Percentiles rank a stretch among this genome's conserved stretches.
These are phyloP conservation scores for Claviceps monticola DNA, from an alignment of 2,329 filamentous ascomycete genomes.

Conservation along the genomic window DNA sequence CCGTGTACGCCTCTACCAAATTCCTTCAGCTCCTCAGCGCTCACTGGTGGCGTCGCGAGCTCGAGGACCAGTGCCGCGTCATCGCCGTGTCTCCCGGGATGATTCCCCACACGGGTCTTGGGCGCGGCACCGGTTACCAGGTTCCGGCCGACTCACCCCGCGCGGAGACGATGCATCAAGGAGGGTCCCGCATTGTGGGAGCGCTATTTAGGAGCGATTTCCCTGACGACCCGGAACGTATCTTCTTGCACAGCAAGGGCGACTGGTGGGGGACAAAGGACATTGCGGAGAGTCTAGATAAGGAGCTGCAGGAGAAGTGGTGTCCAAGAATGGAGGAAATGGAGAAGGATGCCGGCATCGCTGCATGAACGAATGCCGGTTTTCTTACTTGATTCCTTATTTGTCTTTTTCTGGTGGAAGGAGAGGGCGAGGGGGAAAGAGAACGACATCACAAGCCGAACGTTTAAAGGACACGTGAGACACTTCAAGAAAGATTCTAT, in stretches of 20 bases:
- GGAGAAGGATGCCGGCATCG: slow-evolving; percentile 26
- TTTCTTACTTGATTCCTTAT: background rate
- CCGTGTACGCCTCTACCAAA: slow-evolving; percentile 31
- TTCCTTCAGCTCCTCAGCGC: slow-evolving; percentile 36
- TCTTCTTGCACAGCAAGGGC: slow-evolving; percentile 42
- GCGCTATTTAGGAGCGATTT: slow-evolving; percentile 32
- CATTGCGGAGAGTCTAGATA: slow-evolving; percentile 27
- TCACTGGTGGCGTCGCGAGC: slow-evolving; percentile 42
- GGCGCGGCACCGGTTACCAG: slow-evolving; percentile 16
- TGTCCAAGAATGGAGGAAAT: slow-evolving; percentile 32
- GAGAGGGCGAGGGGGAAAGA: too few species aligned
- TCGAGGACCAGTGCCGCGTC: slow-evolving; percentile 28
- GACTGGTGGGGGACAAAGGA: slow-evolving; percentile 39
- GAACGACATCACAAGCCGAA: too few species aligned
- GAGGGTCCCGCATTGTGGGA: slow-evolving; percentile 29
- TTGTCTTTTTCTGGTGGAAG: too few species aligned
- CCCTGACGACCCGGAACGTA: slow-evolving; percentile 34
- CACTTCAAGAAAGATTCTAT: too few species aligned
- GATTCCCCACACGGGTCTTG: slow-evolving; percentile 33
- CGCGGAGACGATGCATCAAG: slow-evolving; percentile 33
- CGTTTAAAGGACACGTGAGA: too few species aligned
- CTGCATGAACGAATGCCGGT: background rate
- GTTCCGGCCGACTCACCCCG: slow-evolving; percentile 24
- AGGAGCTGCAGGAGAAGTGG: slow-evolving; percentile 37
- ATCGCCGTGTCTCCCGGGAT: slow-evolving; percentile 40